Evolutionary conservation across 306 rosid genomes (phyloP).

Genomic region (Luffa aegyptiaca): DNA sequence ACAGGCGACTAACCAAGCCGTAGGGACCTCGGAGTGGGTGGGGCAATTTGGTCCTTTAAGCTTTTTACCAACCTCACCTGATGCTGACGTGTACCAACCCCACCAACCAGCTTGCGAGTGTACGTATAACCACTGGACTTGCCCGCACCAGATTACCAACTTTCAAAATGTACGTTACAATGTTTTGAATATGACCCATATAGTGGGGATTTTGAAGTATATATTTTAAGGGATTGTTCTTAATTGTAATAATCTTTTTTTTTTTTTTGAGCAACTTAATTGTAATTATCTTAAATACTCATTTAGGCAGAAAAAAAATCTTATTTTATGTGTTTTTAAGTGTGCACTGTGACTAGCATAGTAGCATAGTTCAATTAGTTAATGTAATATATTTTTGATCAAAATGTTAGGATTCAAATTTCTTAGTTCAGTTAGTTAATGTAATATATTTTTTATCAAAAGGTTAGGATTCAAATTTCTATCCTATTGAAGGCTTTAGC

Average conservation of each 20-base stretch:
- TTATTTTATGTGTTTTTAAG: background rate
- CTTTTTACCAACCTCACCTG: background rate
- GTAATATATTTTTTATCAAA: too few relatives aligned
- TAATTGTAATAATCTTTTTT: too few relatives aligned
- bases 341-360: background rate
- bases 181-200: background rate
- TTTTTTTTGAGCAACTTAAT: too few relatives aligned
- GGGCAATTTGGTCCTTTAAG: background rate
- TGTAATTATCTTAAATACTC: background rate
- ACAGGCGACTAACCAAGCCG: background rate
- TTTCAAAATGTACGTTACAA: background rate
- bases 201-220: background rate
- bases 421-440: too few relatives aligned
- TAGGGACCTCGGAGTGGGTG: background rate
- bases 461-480: too few relatives aligned
- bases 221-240: background rate
- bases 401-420: too few relatives aligned
- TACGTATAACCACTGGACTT: background rate
- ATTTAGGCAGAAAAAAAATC: background rate
- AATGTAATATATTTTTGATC: too few relatives aligned
- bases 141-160: background rate
- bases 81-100: conserved; percentile 10
- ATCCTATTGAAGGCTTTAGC: too few relatives aligned
- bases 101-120: background rate
- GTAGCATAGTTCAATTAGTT: too few relatives aligned